Evolutionary conservation across 2,329 filamentous ascomycete genomes (phyloP), one percentile per base, ranked within the genome.

Genomic region (Pyricularia pennisetigena): DNA sequence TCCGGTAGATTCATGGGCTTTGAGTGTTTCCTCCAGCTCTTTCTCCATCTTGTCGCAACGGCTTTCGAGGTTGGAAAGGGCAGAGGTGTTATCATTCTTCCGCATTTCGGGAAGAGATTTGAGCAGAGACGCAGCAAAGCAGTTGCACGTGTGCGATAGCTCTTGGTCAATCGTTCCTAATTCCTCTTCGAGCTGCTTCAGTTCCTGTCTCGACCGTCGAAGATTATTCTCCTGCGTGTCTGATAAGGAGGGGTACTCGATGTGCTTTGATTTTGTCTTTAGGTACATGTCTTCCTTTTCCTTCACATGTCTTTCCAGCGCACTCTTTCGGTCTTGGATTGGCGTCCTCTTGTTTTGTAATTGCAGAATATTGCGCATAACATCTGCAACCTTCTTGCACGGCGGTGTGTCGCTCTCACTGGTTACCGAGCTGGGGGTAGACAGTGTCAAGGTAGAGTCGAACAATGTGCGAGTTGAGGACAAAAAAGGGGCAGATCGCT

Each of bases 241-340:
- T 3, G 61, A n/a, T 4, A 70, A 30, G 7, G 62, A 68, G 6
- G 72, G 69, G 59, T 69, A 73, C 12, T 71, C 71, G 1, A 65
- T 3, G 12, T 68, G 63, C 24, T 57, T 62, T 10, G 68, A 59
- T 3, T 65, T n/a, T 4, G 59, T 29, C 12, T 9, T 64, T 32
- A 35, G 23, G 26, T 68, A 61, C 14, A 67, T 67, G 4, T 65
- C n/a, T 12, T 69, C 67, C 7, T 67, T 68, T 12, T 64, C 67
- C 64, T 68, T 54, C 0, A 64, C 16, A 0, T 65, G 26, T 16
- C 29, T 6, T n/a, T 70, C 68, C 1, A 71, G 57, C 9, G 57
- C 59, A 28, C 32, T 32, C 29, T 29, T 67, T 32, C 54, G 66
- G 23, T 41, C 12, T 61, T 64, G 32, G 14, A 66, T 12, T 62